Evolutionary conservation across 768 basidiomycete genomes (phyloP).

Genomic region (Tylopilus subfusipes): DNA sequence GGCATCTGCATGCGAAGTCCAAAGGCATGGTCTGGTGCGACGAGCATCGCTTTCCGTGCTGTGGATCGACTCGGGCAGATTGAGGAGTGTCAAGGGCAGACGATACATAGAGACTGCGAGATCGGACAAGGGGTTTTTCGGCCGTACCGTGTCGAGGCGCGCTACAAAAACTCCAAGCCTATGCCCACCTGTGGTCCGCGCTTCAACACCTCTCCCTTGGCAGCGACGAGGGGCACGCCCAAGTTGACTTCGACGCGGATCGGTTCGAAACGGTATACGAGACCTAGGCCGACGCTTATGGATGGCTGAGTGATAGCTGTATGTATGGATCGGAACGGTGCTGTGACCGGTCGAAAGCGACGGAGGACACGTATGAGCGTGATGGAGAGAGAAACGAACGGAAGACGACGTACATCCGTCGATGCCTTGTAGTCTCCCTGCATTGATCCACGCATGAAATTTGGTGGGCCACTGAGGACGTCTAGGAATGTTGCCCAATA

Average conservation of each 20-base stretch:
- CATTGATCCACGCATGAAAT: conserved; percentile 75
- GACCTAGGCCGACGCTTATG: conserved; percentile 75
- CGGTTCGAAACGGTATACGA: conserved; percentile 81
- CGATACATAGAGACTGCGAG: too few relatives aligned
- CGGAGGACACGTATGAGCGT: background rate
- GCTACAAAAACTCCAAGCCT: conserved; percentile 71
- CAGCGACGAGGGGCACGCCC: conserved; percentile 74
- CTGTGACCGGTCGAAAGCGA: background rate
- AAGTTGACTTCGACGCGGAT: conserved; percentile 87
- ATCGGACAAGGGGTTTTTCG: background rate
- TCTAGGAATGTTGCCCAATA: conserved; percentile 69
- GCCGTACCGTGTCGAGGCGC: background rate
- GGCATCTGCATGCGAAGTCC: background rate
- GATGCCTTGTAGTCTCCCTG: conserved; percentile 65
- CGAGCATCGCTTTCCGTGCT: too few relatives aligned
- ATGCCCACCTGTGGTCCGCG: conserved; percentile 80
- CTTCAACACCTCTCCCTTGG: conserved; percentile 59
- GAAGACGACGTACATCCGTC: conserved; percentile 46
- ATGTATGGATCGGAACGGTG: conserved; percentile 9
- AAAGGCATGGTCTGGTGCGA: background rate
- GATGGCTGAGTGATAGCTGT: conserved; percentile 43
- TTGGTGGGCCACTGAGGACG: conserved; percentile 86
- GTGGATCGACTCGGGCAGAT: too few relatives aligned
- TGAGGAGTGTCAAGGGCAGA: too few relatives aligned
- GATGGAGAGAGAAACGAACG: background rate